Base-by-base conservation (phyloP, 2,329 filamentous ascomycete species). In the Aspergillaceae sp. region DNA sequence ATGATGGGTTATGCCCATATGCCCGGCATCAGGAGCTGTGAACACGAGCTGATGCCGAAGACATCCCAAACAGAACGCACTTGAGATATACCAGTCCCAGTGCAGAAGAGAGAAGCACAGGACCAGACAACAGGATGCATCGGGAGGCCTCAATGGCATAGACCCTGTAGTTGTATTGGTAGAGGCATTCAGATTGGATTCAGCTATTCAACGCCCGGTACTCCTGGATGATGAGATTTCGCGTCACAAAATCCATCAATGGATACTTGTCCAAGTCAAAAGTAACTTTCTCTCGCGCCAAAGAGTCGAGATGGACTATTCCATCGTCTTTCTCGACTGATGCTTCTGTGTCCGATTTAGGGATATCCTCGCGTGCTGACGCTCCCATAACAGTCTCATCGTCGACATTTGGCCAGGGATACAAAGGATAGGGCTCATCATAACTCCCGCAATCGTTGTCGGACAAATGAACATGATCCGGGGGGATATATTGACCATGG, bases 11-110 rank as follows among this genome's bases (percentile, higher is more conserved):
- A 97, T 94, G 55, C 87, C 91, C 84, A 95, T 94, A 67, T 97
- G 91, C 2, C 87, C 89, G 26, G 90, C 87, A 72, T 97, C 91
- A 63, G 97, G 91, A 48, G 86, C 91, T 1, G 83, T 82, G 62
- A 97, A 97, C 43, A 90, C 84, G 6, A 96, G 75, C 63, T 96
- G 91, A 60, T 96, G 90, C 90, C 91, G 96, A 61, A 94, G 78
- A 50, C 78, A 74, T 28, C 90, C 90, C 2, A 96, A 73, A 57
- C 83, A 88, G 36, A 86, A 59, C 1, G 79, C 89, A 48, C 85
- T 85, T 1, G 78, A 68, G 41, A 69, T 72, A 57, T 86, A 89
- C 78, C 83, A 86, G 29, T 74, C 74, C 56, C 68, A 69, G 11
- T 66, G 74, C 26, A 91, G 68, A 58, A 77, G 80, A 9, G 19